Conservation (phyloP, 345 rosid species). For the Capsella bursapastoris region DNA sequence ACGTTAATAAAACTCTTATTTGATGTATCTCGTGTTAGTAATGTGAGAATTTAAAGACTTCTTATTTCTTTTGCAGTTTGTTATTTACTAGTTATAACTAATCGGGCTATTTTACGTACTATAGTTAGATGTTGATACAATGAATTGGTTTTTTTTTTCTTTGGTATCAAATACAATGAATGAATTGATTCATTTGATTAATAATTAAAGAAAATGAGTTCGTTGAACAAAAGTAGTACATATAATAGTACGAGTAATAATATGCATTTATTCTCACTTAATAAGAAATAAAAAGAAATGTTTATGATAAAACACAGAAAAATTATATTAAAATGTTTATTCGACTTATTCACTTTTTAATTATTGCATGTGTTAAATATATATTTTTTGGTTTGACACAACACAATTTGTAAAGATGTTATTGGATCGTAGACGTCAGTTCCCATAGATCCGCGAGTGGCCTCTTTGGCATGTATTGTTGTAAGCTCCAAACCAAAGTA, state of each 20-base stretch:
- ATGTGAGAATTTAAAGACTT: neutral
- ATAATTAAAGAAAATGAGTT: conserved; percentile 1
- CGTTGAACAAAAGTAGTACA: neutral
- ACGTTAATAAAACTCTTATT: neutral
- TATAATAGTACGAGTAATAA: neutral
- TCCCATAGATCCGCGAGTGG: conserved; percentile 28
- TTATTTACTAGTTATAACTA: neutral
- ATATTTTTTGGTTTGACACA: neutral
- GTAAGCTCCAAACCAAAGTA: conserved; percentile 40
- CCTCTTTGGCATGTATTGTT: neutral
- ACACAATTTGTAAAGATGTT: neutral
- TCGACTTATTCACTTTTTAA: neutral
- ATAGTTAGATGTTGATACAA: conserved; percentile 14
- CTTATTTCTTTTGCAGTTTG: neutral
- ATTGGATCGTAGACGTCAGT: conserved; percentile 31
- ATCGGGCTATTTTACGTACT: neutral
- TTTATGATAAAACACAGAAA: neutral
- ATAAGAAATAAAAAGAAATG: neutral
- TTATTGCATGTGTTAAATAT: too few relatives aligned
- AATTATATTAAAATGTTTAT: neutral
- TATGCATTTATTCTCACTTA: neutral
- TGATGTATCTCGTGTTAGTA: neutral
- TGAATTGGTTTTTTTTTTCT: neutral
- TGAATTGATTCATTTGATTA: neutral
- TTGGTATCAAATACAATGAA: neutral